Evolutionary conservation across 2,329 filamentous ascomycete species (phyloP), one percentile per base, ranked within the genome.

Genomic region (Dothiorella sarmentorum): DNA sequence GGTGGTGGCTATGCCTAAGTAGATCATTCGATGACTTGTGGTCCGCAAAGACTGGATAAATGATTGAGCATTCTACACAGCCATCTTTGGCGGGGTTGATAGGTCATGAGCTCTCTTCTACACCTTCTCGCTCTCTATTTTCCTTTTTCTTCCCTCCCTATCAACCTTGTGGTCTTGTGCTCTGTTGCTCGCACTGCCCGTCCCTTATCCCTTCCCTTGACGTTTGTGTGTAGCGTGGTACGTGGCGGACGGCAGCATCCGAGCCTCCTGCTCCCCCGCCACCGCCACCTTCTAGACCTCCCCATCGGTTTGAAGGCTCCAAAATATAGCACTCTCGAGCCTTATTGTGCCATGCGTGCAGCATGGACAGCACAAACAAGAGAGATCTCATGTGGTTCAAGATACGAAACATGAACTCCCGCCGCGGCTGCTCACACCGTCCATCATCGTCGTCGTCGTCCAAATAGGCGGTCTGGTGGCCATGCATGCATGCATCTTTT

Each of bases 161-260:
- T n/a, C n/a, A n/a, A n/a, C n/a, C n/a, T 7, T 26, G 5, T 42
- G 38, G 22, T 26, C 20, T 10, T 6, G 29, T 42, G 17, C 17
- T 18, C 5, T 9, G 10, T 22, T 31, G 17, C 20, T 20, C 27
- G 17, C 17, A 13, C 27, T 22, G 27, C 18, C 17, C 20, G 3
- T 6, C 15, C 3, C 9, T 6, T 18, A 17, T 15, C 31, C 47
- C 20, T 37, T 38, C 31, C 29, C 15, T 38, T 52, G 47, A 52
- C 47, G 47, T 52, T 37, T 26, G 31, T 52, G 47, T 52, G 47
- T 52, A 52, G 47, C 47, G 47, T 52, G 13, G 47, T 26, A 52
- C 47, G n/a, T 22, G 22, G 43, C 5, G 27, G 20, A 4, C 9
- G n/a, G 27, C 31, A 31, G 2, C 7, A 31, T 31, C 10, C 29